A percentile compares a stretch with the other conserved stretches of the same genome.
Conservation (phyloP, 73 alveolate genomes). For the Paramecium sonneborni region DNA sequence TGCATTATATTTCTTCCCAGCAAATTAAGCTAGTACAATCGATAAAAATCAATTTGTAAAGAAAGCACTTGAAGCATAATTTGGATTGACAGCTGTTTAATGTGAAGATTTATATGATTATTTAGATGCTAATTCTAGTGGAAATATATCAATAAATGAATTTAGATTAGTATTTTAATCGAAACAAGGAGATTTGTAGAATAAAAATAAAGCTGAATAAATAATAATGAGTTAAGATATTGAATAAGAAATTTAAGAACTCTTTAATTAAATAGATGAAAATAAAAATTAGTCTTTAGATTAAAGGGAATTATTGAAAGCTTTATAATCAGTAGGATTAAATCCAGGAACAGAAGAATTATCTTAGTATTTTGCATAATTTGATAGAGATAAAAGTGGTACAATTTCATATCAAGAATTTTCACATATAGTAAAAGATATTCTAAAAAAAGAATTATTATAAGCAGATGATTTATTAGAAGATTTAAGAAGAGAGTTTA, state of each 20-base stretch:
- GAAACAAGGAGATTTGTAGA: not conserved
- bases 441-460: conserved; percentile 52
- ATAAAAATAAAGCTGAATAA: conserved; percentile 44
- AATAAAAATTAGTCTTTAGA: conserved; percentile 53
- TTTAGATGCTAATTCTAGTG: conserved; percentile 59
- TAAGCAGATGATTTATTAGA: conserved; percentile 66
- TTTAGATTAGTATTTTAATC: conserved; percentile 35
- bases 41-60: not conserved
- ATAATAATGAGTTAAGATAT: conserved; percentile 47
- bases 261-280: conserved; percentile 56
- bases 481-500: conserved; percentile 54
- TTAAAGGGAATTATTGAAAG: conserved; percentile 38
- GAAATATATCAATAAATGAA: conserved; percentile 51
- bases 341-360: conserved; percentile 43
- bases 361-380: conserved; percentile 28
- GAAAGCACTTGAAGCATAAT: not conserved
- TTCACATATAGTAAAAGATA: conserved; percentile 46
- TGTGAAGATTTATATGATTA: conserved; percentile 53
- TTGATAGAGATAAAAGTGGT: conserved; percentile 61
- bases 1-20: conserved; percentile 9
- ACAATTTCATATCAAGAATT: conserved; percentile 58
- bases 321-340: conserved; percentile 54
- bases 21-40: not conserved
- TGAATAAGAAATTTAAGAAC: conserved; percentile 42
- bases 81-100: not conserved